Evolutionary conservation across 192 early-diverging fungal genomes (phyloP).

Genomic region (Jimgerdemannia flammicorona): DNA sequence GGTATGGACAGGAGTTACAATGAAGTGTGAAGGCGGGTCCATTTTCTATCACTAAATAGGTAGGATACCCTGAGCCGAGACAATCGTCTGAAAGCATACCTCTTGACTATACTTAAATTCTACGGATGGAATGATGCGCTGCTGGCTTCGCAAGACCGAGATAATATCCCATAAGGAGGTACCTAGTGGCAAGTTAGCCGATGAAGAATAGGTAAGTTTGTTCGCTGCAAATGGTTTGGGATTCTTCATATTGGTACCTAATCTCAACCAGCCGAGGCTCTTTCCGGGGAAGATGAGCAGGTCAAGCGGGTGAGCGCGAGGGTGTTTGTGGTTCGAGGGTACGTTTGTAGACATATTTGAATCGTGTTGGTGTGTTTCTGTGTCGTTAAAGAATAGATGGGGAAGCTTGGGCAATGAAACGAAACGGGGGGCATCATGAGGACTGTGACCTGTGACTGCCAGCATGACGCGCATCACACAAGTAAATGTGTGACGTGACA

Average conservation of each 20-base stretch:
- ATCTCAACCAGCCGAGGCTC: slow-evolving; percentile 50
- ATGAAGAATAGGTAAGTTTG: not conserved
- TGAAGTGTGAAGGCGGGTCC: not conserved
- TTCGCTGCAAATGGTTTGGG: no score
- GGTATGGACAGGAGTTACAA: slow-evolving; percentile 1
- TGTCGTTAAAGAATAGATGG: no score
- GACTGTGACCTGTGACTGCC: no score
- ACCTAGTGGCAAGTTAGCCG: slow-evolving; percentile 29
- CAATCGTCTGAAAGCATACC: slow-evolving; percentile 31
- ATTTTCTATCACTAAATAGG: not conserved
- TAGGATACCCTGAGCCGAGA: not conserved
- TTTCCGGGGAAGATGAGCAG: slow-evolving; percentile 48
- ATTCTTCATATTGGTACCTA: slow-evolving; percentile 26
- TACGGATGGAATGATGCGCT: slow-evolving; percentile 48
- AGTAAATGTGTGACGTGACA: no score
- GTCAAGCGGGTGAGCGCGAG: slow-evolving; percentile 26
- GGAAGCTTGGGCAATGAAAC: no score
- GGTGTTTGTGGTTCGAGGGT: not conserved
- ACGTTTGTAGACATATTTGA: no score
- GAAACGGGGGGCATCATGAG: no score
- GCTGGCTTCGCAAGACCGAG: slow-evolving; percentile 44
- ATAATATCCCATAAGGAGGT: slow-evolving; percentile 60
- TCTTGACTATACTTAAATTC: slow-evolving; percentile 61
- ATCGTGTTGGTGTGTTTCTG: no score
- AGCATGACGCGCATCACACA: no score